These are phyloP conservation scores for Cutaneotrichosporon mucoides DNA, from an alignment of 1,284 basidiomycete species.

Conservation along the genomic window DNA sequence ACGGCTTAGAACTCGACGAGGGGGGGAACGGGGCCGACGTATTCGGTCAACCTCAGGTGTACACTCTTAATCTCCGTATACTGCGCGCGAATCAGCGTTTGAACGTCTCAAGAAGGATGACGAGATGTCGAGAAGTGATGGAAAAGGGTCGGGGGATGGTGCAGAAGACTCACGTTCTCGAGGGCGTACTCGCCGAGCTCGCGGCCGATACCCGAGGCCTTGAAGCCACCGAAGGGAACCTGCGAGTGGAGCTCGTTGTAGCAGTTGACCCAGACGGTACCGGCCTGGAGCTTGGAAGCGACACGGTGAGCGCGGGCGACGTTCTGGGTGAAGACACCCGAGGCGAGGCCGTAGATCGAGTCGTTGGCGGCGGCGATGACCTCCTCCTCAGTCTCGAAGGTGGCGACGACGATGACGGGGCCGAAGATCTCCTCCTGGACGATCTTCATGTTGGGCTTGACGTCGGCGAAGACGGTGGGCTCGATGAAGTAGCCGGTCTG, in stretches of 20 bases:
- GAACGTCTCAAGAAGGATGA: too few relatives aligned
- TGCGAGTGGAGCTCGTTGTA: constrained; percentile 62
- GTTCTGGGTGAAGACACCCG: constrained; percentile 78
- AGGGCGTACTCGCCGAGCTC: constrained; percentile 55
- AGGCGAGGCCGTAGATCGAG: constrained; percentile 78
- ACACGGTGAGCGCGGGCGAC: constrained; percentile 68
- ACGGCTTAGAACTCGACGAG: too few relatives aligned
- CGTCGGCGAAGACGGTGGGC: constrained; percentile 76
- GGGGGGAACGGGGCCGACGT: constrained; percentile 17
- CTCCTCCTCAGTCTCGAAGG: constrained; percentile 72
- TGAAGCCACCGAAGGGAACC: constrained; percentile 84
- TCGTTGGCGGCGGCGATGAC: constrained; percentile 78
- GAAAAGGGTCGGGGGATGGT: too few relatives aligned
- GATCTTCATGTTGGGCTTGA: constrained; percentile 74
- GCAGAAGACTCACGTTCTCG: constrained; percentile 48
- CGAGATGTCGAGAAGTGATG: too few relatives aligned
- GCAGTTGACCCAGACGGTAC: constrained; percentile 65
- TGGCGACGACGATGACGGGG: constrained; percentile 56
- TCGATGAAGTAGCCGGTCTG: constrained; percentile 58
- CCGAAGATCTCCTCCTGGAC: constrained; percentile 89
- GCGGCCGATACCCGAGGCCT: constrained; percentile 46
- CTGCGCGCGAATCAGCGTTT: too few relatives aligned
- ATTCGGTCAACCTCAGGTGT: constrained; percentile 60
- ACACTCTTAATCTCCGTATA: constrained; percentile 82
- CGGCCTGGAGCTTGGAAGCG: constrained; percentile 73